Conservation (phyloP, 805 yeast genomes). For the Metschnikowia chrysomelidarum region DNA sequence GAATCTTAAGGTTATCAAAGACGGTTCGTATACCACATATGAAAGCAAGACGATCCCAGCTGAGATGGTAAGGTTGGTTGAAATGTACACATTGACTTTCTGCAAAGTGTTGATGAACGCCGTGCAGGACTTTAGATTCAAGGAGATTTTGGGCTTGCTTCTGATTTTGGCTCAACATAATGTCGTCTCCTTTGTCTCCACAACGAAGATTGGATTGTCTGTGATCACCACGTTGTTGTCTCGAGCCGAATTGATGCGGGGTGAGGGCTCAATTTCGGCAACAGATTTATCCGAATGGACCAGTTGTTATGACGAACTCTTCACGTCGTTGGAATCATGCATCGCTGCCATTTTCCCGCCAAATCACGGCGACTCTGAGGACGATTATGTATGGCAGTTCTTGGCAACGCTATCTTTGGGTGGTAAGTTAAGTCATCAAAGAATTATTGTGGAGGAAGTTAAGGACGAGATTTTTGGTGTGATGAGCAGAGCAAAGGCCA, state of each 20-base stretch:
- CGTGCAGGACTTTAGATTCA: conserved; percentile 76
- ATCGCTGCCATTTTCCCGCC: conserved; percentile 82
- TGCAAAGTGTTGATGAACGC: conserved; percentile 82
- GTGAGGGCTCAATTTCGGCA: conserved; percentile 62
- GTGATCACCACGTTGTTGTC: conserved; percentile 87
- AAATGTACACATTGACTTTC: conserved; percentile 74
- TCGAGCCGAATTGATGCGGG: conserved; percentile 87
- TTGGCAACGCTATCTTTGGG: conserved; percentile 91
- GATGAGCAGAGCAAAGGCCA: conserved; percentile 71
- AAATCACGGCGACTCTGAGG: conserved; percentile 44
- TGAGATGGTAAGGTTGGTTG: conserved; percentile 57
- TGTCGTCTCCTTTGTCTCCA: conserved; percentile 64
- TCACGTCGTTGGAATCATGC: conserved; percentile 75
- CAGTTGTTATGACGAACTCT: conserved; percentile 74
- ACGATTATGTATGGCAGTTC: conserved; percentile 93
- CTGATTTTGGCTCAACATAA: conserved; percentile 68
- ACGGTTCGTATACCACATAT: conserved; percentile 76
- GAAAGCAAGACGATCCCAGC: conserved; percentile 50
- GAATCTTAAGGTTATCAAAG: conserved; percentile 69
- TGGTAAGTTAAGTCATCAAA: conserved; percentile 86
- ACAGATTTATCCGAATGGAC: conserved; percentile 71
- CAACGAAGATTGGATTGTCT: conserved; percentile 79
- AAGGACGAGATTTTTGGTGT: conserved; percentile 91
- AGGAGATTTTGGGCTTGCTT: conserved; percentile 74
- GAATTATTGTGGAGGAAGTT: conserved; percentile 90